A percentile compares a stretch with the other conserved stretches of the same genome.
These are phyloP conservation scores for Mucor irregularis DNA, from an alignment of 371 early-diverging fungal genomes.

Conservation along the genomic window DNA sequence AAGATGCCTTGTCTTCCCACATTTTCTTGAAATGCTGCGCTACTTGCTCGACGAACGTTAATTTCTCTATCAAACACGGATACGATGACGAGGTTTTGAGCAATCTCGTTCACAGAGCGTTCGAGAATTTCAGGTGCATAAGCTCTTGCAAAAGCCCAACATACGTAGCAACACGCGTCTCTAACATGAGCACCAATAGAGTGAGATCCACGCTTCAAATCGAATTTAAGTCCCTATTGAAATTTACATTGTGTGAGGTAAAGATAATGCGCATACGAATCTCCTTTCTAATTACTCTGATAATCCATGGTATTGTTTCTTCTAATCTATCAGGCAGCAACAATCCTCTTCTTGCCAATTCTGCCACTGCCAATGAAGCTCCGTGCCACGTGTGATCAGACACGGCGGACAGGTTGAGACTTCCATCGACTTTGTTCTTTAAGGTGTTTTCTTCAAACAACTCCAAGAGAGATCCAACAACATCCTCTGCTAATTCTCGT, in stretches of 20 bases:
- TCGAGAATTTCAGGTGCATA: slow-evolving; percentile 74
- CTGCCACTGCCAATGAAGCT: slow-evolving; percentile 89
- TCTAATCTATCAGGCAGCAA: slow-evolving; percentile 70
- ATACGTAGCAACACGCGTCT: slow-evolving; percentile 95
- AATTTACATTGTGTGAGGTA: slow-evolving; percentile 17
- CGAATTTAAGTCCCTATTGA: slow-evolving; percentile 78
- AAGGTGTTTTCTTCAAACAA: slow-evolving; percentile 73
- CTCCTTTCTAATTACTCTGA: slow-evolving; percentile 8
- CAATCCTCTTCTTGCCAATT: slow-evolving; percentile 86
- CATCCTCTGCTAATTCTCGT: slow-evolving; percentile 78
- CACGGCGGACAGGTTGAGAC: slow-evolving; percentile 75
- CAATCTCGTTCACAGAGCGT: slow-evolving; percentile 63
- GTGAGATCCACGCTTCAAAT: slow-evolving; percentile 82
- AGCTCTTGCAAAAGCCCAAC: slow-evolving; percentile 96
- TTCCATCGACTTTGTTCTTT: slow-evolving; percentile 17
- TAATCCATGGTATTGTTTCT: slow-evolving; percentile 77
- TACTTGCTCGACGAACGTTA: slow-evolving; percentile 92
- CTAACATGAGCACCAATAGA: slow-evolving; percentile 94
- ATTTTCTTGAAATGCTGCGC: slow-evolving; percentile 97
- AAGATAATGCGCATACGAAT: too few relatives aligned
- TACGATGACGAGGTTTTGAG: slow-evolving; percentile 73
- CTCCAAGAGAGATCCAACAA: slow-evolving; percentile 73
- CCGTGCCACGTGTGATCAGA: slow-evolving; percentile 96
- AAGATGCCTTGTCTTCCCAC: slow-evolving; percentile 93
- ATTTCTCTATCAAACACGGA: slow-evolving; percentile 93